Base-by-base conservation (phyloP, 2,329 filamentous ascomycete genomes). In the Fusarium sp. region DNA sequence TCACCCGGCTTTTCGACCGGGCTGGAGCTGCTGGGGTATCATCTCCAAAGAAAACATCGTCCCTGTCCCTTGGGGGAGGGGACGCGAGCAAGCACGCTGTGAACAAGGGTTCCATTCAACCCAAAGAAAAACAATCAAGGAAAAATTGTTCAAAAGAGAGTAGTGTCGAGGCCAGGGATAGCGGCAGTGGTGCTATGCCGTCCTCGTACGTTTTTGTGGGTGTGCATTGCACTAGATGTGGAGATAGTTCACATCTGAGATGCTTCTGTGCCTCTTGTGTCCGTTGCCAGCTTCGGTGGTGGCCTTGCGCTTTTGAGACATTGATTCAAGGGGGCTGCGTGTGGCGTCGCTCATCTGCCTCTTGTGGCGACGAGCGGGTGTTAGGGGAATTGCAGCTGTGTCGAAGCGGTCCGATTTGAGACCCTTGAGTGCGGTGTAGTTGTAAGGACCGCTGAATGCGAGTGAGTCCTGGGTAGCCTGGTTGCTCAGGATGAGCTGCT, bases 381-480 rank as follows among this genome's bases (percentile, higher is more conserved):
- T 93, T 69, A 93, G 88, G n/a, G 91, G 91, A 6, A 90, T 87
- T 44, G 90, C 89, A 44, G 90, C 91, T 39, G 90, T 91, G 65
- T 88, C 87, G 72, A 93, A 88, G 65, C 91, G 88, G 73, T 91
- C 91, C 60, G 88, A 87, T 79, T 91, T 90, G 78, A 92, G 88
- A 56, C 90, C 90, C 63, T 88, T 86, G 48, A 92, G 84, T 5
- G 89, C 88, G 47, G 90, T 88, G 82, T 88, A 83, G 79, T 90
- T 86, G 81, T 91, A 88, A 12, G 89, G 87, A 57, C 88, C 85
- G 60, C 90, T 87, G 80, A 92, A 90, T 56, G 89, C 87, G 32
- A 93, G 85, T 44, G 91, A 90, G 76, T 92, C 88, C 65, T 88
- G 84, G 42, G 89, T 90, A 28, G 88, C 89, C 77, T 90, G 87